These are phyloP conservation scores for Termitomyces bulborhizus DNA, from an alignment of 768 basidiomycete species.

Conservation along the genomic window DNA sequence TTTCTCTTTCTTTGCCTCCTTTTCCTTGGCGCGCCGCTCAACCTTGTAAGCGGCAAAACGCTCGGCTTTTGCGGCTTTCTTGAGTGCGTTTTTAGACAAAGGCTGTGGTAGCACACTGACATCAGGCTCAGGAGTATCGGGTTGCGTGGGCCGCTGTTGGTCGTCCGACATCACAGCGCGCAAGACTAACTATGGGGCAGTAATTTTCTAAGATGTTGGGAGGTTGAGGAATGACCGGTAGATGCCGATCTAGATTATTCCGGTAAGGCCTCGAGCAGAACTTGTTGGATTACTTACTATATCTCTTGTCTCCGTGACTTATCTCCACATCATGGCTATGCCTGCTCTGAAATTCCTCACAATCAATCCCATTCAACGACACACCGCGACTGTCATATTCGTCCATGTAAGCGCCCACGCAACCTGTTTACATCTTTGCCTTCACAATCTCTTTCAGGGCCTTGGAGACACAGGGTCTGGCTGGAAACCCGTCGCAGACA, in stretches of 20 bases:
- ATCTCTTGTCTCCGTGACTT: constrained; percentile 13
- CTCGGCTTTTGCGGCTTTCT: constrained; percentile 68
- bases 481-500: constrained; percentile 71
- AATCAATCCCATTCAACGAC: constrained; percentile 50
- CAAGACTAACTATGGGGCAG: not conserved
- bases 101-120: constrained; percentile 15
- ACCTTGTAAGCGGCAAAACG: constrained; percentile 60
- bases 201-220: constrained; percentile 1
- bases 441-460: constrained; percentile 38
- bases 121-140: constrained; percentile 4
- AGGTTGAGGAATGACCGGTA: constrained; percentile 25
- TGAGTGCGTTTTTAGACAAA: constrained; percentile 75
- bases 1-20: constrained; percentile 70
- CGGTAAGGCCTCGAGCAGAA: constrained; percentile 16
- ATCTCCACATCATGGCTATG: constrained; percentile 24
- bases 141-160: constrained; percentile 6
- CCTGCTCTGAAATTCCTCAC: constrained; percentile 42
- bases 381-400: constrained; percentile 87
- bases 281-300: constrained; percentile 17
- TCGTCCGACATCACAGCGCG: constrained; percentile 8
- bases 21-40: constrained; percentile 72
- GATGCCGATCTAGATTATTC: constrained; percentile 39
- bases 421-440: not conserved
- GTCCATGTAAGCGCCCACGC: constrained; percentile 58
- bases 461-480: constrained; percentile 72